Percentiles rank a stretch among this genome's conserved stretches.
Evolutionary conservation across 106 monocot species (phyloP).

Genomic region (Apostasia ramifera): DNA sequence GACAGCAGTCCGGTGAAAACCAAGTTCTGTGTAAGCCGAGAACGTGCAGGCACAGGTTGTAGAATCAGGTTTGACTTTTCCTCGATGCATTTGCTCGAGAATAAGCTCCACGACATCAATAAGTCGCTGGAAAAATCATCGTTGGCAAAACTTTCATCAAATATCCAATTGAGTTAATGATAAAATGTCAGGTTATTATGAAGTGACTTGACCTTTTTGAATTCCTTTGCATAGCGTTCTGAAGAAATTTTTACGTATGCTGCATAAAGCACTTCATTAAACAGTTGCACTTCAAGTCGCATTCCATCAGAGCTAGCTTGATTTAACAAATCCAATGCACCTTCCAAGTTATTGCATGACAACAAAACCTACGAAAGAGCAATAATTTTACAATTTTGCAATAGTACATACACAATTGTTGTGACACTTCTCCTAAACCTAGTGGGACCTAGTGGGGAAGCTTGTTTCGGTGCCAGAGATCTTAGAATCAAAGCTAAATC

Average conservation of each 20-base stretch:
- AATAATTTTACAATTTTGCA: too few species aligned
- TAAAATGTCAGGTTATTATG: neutral
- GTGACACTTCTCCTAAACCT: too few species aligned
- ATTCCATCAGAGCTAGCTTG: slow-evolving; percentile 27
- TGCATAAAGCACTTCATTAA: slow-evolving; percentile 57
- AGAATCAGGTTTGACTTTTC: slow-evolving; percentile 74
- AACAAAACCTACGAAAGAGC: slow-evolving; percentile 46
- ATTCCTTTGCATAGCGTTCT: neutral
- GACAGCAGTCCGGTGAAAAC: slow-evolving; percentile 53
- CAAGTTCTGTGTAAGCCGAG: slow-evolving; percentile 43
- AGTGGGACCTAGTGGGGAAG: too few species aligned
- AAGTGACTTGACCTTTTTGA: neutral
- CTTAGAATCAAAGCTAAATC: too few species aligned
- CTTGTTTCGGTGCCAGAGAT: too few species aligned
- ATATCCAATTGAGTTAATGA: too few species aligned
- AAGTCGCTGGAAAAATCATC: slow-evolving; percentile 36
- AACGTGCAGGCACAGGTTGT: slow-evolving; percentile 58
- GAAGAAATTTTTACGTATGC: slow-evolving; percentile 55
- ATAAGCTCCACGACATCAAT: slow-evolving; percentile 58
- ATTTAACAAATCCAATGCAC: slow-evolving; percentile 42
- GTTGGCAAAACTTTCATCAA: neutral
- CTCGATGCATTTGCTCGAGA: slow-evolving; percentile 49
- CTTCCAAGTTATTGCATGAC: slow-evolving; percentile 47
- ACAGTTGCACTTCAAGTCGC: slow-evolving; percentile 62
- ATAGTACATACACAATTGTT: too few species aligned